Evolutionary conservation across 116 monocot species (phyloP).

Genomic region (Dioscorea cayenensis): DNA sequence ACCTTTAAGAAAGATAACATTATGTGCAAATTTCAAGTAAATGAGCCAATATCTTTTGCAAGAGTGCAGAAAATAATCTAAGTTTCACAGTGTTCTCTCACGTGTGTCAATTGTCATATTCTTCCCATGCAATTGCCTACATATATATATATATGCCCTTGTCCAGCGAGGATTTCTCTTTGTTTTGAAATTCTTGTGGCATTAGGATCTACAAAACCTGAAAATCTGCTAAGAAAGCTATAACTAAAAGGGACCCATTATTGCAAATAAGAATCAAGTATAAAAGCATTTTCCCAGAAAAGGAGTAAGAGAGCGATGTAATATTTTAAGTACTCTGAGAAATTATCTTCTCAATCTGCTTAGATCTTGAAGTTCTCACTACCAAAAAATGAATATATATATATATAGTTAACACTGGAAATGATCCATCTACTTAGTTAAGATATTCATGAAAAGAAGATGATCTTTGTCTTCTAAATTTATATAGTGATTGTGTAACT

Average conservation of each 20-base stretch:
- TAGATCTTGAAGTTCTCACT: too few species aligned
- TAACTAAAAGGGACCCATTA: neutral
- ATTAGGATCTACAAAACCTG: constrained; percentile 84
- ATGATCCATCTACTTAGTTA: too few species aligned
- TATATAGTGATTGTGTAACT: too few species aligned
- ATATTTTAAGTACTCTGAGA: too few species aligned
- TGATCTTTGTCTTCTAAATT: too few species aligned
- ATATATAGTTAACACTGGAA: too few species aligned
- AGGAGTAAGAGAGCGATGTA: too few species aligned
- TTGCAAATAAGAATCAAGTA: too few species aligned
- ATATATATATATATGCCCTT: too few species aligned
- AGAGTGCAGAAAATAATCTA: neutral
- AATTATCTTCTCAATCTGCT: too few species aligned
- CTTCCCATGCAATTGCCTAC: constrained; percentile 68
- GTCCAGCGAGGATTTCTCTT: constrained; percentile 99
- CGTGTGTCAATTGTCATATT: constrained; percentile 70
- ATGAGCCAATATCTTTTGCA: neutral
- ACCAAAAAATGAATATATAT: too few species aligned
- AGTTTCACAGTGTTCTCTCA: constrained; percentile 4
- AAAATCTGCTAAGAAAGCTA: constrained; percentile 48
- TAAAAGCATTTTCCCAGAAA: neutral
- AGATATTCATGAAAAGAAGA: too few species aligned
- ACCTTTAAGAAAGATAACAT: constrained; percentile 25
- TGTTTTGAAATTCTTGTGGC: constrained; percentile 96
- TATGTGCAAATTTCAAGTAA: neutral